Percentiles rank a stretch among this genome's conserved stretches.
phyloP scores from a whole-genome alignment of 164 flowering plant genomes.

The Vitis riparia region DNA sequence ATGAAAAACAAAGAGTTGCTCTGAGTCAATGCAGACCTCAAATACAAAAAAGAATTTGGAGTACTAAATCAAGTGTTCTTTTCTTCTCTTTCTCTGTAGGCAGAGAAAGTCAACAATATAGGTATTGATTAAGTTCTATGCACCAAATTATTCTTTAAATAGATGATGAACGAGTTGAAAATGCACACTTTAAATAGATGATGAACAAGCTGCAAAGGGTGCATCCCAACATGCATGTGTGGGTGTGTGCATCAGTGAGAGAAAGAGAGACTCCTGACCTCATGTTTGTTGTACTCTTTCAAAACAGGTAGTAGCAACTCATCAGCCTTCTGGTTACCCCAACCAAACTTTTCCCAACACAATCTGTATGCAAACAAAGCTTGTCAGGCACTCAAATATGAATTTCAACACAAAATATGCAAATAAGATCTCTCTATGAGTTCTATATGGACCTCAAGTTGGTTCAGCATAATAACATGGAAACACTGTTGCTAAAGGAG shows the following conservation, averaged over 20 bases:
- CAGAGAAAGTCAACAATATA: not conserved
- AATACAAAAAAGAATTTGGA: too few species aligned
- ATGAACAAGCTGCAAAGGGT: not conserved
- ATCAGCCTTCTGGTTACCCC: conserved; percentile 79
- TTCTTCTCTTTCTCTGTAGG: not conserved
- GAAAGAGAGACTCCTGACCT: conserved; percentile 47
- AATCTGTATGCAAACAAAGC: conserved; percentile 42
- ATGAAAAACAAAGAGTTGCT: too few species aligned
- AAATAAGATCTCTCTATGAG: too few species aligned
- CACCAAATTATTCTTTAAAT: not conserved
- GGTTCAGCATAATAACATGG: too few species aligned
- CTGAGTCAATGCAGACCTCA: too few species aligned
- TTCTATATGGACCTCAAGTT: too few species aligned
- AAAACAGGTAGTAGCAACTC: conserved; percentile 83
- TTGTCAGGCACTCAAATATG: not conserved
- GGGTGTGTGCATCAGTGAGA: conserved; percentile 10
- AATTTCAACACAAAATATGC: too few species aligned
- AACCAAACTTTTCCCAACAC: conserved; percentile 90
- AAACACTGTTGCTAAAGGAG: too few species aligned
- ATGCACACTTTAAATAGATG: not conserved
- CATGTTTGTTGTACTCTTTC: conserved; percentile 81
- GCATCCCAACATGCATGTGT: not conserved
- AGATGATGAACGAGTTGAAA: not conserved
- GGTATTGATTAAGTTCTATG: not conserved
- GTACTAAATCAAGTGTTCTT: too few species aligned